Evolutionary conservation across 1,284 basidiomycete genomes (phyloP), one percentile per base, ranked within the genome.

Genomic region (Boletellus deceptivus): DNA sequence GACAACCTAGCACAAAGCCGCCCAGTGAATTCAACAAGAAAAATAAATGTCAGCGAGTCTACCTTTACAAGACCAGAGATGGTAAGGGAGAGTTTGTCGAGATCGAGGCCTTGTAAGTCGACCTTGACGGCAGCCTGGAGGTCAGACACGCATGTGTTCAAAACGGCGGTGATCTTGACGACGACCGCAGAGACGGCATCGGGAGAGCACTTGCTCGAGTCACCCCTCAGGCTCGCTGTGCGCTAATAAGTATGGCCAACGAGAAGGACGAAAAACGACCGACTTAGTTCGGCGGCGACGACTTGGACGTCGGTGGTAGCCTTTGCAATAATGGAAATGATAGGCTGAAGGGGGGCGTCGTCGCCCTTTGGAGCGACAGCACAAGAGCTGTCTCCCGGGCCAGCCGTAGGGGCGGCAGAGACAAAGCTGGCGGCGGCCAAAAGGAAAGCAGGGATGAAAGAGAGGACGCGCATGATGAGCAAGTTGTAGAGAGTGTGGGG

Each of bases 401-500:
- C 6, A 18, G 43, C 3, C 4, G 56, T 3, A 13, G 56, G 59
- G 0, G 46, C 59, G 7, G 61, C 60, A 43, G 40, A 47, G 6
- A 58, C 60, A 18, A 62, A 52, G 49, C 57, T 45, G 7, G 51
- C 45, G 2, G 60, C 51, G 13, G 54, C 49, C 25, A 59, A 43
- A 6, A 61, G 43, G 48, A 59, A 35, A 33, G 59, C 50, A 48
- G 61, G 59, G 46, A 61, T 46, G 4, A 61, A 63, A 3, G 59
- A 63, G 37, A 61, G 59, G 56, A 63, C 48, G 46, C 59, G 59
- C 59, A 63, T 60, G 43, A 43, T 49, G 41, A 49, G 10, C 46
- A 14, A 59, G 58, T n/a, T 39, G 14, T 16, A 60, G 58, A 41
- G 55, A 63, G 52, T n/a, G 60, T 46, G 18, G 33, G 46, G 55